Percentiles rank a stretch among this genome's conserved stretches.
Conservation (phyloP, 2,329 filamentous ascomycete genomes). For the Helotiales sp. region DNA sequence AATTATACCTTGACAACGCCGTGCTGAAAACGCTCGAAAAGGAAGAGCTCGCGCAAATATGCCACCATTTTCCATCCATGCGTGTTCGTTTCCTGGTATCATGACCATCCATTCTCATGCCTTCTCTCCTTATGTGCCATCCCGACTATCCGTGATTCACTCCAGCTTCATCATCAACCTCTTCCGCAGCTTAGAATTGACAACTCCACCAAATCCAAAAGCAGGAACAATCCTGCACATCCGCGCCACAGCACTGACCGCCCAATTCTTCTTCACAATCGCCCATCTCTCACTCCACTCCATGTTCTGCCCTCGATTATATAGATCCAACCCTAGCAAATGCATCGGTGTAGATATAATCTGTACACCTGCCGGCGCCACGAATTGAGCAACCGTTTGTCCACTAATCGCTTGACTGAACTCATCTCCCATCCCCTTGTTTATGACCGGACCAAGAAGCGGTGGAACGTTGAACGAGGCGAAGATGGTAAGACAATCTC, state of each 20-base stretch:
- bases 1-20: neutral
- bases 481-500: constrained; percentile 88
- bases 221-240: constrained; percentile 86
- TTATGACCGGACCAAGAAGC: constrained; percentile 69
- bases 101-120: neutral
- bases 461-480: constrained; percentile 89
- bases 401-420: constrained; percentile 51
- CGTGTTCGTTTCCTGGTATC: neutral
- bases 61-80: neutral
- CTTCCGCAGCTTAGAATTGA: constrained; percentile 72
- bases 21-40: too few species aligned
- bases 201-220: constrained; percentile 84
- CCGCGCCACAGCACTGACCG: constrained; percentile 69
- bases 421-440: constrained; percentile 52
- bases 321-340: constrained; percentile 80
- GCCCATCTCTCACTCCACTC: constrained; percentile 60
- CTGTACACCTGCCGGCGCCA: constrained; percentile 78
- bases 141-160: too few species aligned
- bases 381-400: constrained; percentile 73
- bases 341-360: constrained; percentile 81
- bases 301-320: constrained; percentile 61
- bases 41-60: neutral
- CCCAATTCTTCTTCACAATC: constrained; percentile 74
- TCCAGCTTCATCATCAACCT: constrained; percentile 52
- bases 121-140: neutral